A percentile compares a stretch with the other conserved stretches of the same genome.
Evolutionary conservation across 2,329 filamentous ascomycete genomes (phyloP).

Genomic region (Elsinoe perseae): DNA sequence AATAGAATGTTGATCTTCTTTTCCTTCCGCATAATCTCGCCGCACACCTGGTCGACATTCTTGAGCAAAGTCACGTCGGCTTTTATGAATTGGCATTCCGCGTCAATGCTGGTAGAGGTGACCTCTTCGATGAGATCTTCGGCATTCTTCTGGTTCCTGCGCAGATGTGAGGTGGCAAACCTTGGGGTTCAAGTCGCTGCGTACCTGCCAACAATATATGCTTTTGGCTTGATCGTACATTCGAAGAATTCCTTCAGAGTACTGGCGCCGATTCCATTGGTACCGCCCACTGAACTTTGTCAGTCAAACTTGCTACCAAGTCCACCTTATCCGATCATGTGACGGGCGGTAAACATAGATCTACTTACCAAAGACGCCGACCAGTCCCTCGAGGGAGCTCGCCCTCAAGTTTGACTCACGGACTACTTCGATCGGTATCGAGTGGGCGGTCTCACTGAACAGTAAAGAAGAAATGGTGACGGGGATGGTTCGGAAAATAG

Average conservation of each 20-base stretch:
- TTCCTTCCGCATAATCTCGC: constrained; percentile 45
- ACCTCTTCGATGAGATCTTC: constrained; percentile 33
- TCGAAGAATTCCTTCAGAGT: constrained; percentile 38
- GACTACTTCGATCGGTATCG: constrained; percentile 24
- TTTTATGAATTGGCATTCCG: constrained; percentile 32
- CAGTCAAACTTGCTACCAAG: neutral
- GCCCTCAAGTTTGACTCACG: constrained; percentile 28
- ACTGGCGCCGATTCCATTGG: constrained; percentile 37
- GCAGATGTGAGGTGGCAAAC: neutral
- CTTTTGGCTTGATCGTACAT: constrained; percentile 31
- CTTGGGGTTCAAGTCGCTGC: neutral
- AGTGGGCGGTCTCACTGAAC: constrained; percentile 18
- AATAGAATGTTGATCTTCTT: constrained; percentile 49
- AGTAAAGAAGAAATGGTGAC: constrained; percentile 19
- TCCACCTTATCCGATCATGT: constrained; percentile 2
- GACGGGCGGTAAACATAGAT: neutral
- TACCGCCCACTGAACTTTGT: constrained; percentile 32
- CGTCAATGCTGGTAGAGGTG: constrained; percentile 25
- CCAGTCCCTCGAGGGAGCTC: constrained; percentile 25
- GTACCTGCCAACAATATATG: constrained; percentile 38
- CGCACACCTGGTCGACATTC: constrained; percentile 38
- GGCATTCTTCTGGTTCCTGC: constrained; percentile 33
- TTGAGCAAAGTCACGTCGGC: constrained; percentile 35
- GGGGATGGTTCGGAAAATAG: neutral
- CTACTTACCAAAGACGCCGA: constrained; percentile 27